Conservation (phyloP, 805 yeast genomes). For the Suhomyces pyralidae region DNA sequence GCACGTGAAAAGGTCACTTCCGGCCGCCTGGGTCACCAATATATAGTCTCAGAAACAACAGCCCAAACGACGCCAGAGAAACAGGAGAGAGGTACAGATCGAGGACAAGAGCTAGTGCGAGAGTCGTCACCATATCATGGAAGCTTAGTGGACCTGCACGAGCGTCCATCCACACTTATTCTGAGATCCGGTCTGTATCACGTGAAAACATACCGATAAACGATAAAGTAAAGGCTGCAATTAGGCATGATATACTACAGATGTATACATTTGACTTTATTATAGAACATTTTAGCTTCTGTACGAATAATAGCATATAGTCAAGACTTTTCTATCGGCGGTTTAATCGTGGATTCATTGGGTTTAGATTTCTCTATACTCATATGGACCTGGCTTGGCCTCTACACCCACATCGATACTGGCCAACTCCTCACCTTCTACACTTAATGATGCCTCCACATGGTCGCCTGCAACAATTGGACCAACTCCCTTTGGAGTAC, state of each 20-base stretch:
- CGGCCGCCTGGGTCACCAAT: neutral
- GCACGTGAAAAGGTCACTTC: neutral
- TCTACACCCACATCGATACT: conserved; percentile 54
- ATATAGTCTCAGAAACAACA: neutral
- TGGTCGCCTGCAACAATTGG: conserved; percentile 73
- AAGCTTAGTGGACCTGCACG: neutral
- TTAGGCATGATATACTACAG: too few species aligned
- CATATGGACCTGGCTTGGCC: conserved; percentile 48
- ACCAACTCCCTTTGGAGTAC: conserved; percentile 99
- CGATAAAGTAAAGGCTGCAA: too few species aligned
- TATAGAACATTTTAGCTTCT: too few species aligned
- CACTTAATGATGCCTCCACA: conserved; percentile 59
- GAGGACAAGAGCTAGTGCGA: neutral
- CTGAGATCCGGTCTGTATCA: neutral
- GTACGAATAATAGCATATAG: too few species aligned
- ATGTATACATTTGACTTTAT: too few species aligned
- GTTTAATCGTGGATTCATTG: too few species aligned
- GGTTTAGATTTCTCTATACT: conserved; percentile 32
- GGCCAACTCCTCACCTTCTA: conserved; percentile 54
- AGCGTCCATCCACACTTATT: neutral
- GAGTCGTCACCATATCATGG: neutral
- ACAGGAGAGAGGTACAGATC: neutral
- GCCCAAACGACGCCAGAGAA: neutral
- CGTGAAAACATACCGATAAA: neutral
- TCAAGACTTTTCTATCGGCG: too few species aligned